phyloP scores from a whole-genome alignment of 495 filamentous ascomycete genomes.

The Chaetomidium leptoderma region DNA sequence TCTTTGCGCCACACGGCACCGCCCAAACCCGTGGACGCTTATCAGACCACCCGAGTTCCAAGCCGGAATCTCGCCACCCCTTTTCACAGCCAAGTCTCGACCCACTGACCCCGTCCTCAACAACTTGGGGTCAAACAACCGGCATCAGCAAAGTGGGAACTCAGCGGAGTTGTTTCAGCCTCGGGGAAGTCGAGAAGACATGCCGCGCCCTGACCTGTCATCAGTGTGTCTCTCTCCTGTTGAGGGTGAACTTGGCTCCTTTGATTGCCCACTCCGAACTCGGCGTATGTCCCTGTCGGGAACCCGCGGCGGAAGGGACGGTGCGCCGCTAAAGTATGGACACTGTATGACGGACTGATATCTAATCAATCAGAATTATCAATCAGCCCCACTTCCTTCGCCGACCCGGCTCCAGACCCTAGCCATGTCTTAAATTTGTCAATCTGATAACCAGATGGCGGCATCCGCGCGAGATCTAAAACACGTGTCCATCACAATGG shows the following conservation, averaged over 20 bases:
- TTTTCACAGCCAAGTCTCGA: slow-evolving; percentile 8
- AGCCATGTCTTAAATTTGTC: background rate
- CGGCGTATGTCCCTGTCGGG: background rate
- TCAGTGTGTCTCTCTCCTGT: too few species aligned
- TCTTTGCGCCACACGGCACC: too few species aligned
- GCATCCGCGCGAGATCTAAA: background rate
- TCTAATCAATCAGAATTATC: slow-evolving; percentile 34
- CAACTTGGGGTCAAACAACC: background rate
- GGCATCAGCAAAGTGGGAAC: background rate
- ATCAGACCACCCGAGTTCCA: slow-evolving; percentile 3
- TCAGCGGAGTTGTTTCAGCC: slow-evolving; percentile 9
- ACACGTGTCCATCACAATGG: background rate
- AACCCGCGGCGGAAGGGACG: background rate
- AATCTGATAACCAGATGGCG: slow-evolving; percentile 14
- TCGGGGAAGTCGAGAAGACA: background rate
- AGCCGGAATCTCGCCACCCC: slow-evolving; percentile 6
- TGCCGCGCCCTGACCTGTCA: background rate
- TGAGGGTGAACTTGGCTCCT: background rate
- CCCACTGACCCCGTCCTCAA: background rate
- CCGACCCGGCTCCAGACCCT: background rate
- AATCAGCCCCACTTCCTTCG: slow-evolving; percentile 28
- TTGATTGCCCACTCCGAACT: slow-evolving; percentile 14
- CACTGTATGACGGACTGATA: slow-evolving; percentile 16
- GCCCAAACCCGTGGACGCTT: background rate
- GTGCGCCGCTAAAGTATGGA: slow-evolving; percentile 4